Evolutionary conservation across 192 early-diverging fungal species (phyloP).

Genomic region (Entomortierella beljakovae): DNA sequence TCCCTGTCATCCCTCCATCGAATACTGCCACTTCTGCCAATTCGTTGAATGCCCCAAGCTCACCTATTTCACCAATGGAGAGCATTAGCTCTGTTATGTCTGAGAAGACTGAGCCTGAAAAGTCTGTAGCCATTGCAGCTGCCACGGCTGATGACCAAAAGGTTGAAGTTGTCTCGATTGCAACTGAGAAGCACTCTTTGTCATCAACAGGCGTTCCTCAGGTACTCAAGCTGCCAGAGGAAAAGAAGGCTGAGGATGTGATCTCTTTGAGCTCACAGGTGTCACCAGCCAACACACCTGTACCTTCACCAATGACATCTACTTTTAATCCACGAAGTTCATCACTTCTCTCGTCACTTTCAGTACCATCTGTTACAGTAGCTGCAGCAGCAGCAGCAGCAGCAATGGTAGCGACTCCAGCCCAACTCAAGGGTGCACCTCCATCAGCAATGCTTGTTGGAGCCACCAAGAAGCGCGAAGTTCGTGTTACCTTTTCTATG

Average conservation of each 20-base stretch:
- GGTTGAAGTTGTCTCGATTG: neutral
- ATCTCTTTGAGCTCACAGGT: slow-evolving; percentile 1
- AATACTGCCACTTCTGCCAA: neutral
- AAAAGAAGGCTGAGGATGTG: neutral
- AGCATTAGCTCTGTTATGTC: neutral
- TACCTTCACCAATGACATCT: slow-evolving; percentile 22
- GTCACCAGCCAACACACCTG: slow-evolving; percentile 21
- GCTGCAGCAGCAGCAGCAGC: neutral
- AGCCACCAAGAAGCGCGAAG: slow-evolving; percentile 15
- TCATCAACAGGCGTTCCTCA: neutral
- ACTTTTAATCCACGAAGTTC: slow-evolving; percentile 11
- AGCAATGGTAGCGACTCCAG: neutral
- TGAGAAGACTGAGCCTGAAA: neutral
- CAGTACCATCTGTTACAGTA: neutral
- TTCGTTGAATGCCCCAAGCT: neutral
- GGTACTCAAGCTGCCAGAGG: neutral
- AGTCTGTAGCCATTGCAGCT: neutral
- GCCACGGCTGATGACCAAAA: neutral
- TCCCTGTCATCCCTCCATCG: neutral
- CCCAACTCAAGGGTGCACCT: slow-evolving; percentile 20
- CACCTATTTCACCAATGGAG: slow-evolving; percentile 2
- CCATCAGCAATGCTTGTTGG: slow-evolving; percentile 6
- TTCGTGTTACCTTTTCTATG: slow-evolving; percentile 45
- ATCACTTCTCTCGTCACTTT: no score
- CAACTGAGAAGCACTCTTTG: neutral